phyloP scores from a whole-genome alignment of 2,329 filamentous ascomycete genomes.

The Anthostomella pinea region DNA sequence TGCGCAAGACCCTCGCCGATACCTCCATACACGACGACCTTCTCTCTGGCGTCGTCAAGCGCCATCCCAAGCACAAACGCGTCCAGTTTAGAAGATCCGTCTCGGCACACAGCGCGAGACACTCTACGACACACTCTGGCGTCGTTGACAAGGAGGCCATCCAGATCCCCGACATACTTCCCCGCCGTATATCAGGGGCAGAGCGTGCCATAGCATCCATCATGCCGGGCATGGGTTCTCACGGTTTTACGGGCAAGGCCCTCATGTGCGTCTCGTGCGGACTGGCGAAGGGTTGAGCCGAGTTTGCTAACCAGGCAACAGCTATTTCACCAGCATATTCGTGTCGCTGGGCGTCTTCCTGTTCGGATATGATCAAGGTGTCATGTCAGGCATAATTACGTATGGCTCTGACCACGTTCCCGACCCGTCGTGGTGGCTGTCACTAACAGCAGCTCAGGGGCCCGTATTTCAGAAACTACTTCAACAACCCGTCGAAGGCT shows the following conservation, averaged over 20 bases:
- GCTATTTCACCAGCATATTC: constrained; percentile 92
- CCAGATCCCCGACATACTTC: constrained; percentile 67
- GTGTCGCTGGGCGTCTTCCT: constrained; percentile 84
- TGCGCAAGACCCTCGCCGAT: constrained; percentile 66
- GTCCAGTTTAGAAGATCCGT: constrained; percentile 64
- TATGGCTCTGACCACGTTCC: constrained; percentile 38
- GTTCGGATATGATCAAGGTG: constrained; percentile 86
- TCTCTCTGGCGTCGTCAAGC: constrained; percentile 49
- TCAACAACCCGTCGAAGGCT: constrained; percentile 80
- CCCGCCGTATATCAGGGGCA: constrained; percentile 60
- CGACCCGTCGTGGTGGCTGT: background rate
- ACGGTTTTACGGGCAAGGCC: constrained; percentile 93
- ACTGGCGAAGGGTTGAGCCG: background rate
- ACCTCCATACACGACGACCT: constrained; percentile 61
- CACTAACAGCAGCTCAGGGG: constrained; percentile 54
- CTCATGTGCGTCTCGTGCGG: constrained; percentile 63
- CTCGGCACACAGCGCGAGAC: constrained; percentile 35
- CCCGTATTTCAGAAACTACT: constrained; percentile 85
- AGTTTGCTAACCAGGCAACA: constrained; percentile 36
- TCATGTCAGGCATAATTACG: constrained; percentile 75
- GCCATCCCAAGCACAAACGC: constrained; percentile 52
- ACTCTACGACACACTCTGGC: constrained; percentile 38
- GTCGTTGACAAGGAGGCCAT: constrained; percentile 73
- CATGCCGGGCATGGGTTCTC: constrained; percentile 80
- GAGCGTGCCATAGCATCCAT: constrained; percentile 74